These are phyloP conservation scores for Rosa persica DNA, from an alignment of 306 rosid species.

Conservation along the genomic window DNA sequence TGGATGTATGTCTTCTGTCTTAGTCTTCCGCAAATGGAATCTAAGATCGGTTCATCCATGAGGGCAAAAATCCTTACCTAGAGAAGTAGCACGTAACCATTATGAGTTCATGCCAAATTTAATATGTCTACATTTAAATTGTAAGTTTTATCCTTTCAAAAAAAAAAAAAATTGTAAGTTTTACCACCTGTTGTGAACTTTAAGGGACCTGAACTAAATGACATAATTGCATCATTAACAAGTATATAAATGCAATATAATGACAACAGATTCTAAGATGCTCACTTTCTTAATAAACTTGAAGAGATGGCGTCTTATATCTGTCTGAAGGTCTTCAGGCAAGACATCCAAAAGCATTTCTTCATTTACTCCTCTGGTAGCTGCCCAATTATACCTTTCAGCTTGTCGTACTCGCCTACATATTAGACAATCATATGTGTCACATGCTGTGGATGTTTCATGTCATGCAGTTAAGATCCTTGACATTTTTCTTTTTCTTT, in stretches of 20 bases:
- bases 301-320: constrained; percentile 79
- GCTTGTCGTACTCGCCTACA: constrained; percentile 74
- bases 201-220: background rate
- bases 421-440: constrained; percentile 16
- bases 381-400: constrained; percentile 82
- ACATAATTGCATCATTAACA: background rate
- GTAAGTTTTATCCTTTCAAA: too few species aligned
- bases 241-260: constrained; percentile 1
- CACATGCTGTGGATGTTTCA: constrained; percentile 6
- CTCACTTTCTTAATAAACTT: constrained; percentile 57
- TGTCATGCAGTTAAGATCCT: background rate
- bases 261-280: constrained; percentile 8
- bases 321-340: constrained; percentile 82
- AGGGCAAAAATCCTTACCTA: constrained; percentile 79
- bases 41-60: constrained; percentile 76
- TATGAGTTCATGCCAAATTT: constrained; percentile 2
- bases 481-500: background rate
- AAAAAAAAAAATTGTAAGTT: background rate
- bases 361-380: constrained; percentile 93
- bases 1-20: constrained; percentile 72
- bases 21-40: constrained; percentile 72
- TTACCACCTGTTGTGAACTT: background rate
- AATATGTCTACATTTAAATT: background rate
- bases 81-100: background rate
- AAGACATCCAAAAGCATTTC: constrained; percentile 69